Base-by-base conservation (phyloP, 805 yeast genomes). In the Teunomyces gatunensis region DNA sequence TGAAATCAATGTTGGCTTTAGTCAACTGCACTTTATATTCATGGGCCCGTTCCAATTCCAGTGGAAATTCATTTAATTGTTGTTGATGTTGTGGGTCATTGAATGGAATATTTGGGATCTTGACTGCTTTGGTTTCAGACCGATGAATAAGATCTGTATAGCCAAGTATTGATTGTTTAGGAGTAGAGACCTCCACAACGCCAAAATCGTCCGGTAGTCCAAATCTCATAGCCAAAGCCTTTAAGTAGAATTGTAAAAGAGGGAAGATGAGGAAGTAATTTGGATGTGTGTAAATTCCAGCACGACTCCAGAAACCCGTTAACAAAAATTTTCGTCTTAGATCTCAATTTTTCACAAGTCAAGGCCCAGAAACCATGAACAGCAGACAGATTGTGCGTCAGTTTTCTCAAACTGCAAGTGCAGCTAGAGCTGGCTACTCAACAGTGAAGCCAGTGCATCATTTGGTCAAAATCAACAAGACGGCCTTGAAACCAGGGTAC, bases 391-490 rank as follows among this genome's bases (percentile, higher is more conserved):
- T 60, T 48, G 53, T 57, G 51, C 65, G 69, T 63, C 61, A 52
- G 58, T 51, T 71, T 56, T 44, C 68, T 59, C 33, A 68, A 68
- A 48, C 78, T 70, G 64, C 78, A 78, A 43, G 85, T 82, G 27
- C 80, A 78, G 44, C 53, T 40, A 69, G 60, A 47, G 54, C 74
- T 11, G 75, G 75, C 6, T 73, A 72, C 64, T 85, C 95, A 34
- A 78, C 88, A 44, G 91, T 89, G 32, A 80, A 85, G 44, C 98
- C 99, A 1, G 95, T 92, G 12, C 99, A 94, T 66, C 99, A 94
- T 68, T 77, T 81, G 50, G 87, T 92, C 39, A 81, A 80, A 54
- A 82, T 89, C 60, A 78, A 80, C 58, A 94, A 94, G 65, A 70
- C 82, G 33, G 79, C 80, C 46, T 77, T 92, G 43, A 85, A 91